phyloP scores from a whole-genome alignment of 331 rosid genomes.

The Stylosanthes scabra region DNA sequence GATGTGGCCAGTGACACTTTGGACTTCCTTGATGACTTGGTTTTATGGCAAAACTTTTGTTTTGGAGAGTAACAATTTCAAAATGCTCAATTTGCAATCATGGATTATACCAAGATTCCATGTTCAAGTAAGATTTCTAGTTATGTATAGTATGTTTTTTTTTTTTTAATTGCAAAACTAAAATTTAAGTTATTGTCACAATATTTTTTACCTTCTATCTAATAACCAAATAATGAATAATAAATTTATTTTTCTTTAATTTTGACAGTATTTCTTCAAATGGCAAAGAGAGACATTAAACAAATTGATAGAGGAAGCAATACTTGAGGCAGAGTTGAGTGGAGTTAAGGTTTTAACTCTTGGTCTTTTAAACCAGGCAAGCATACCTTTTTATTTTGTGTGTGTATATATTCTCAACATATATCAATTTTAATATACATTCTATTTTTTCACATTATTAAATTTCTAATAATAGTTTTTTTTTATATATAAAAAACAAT shows the following conservation, averaged over 20 bases:
- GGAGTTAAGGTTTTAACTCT: conserved; percentile 73
- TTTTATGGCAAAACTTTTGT: conserved; percentile 63
- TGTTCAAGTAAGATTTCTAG: conserved; percentile 46
- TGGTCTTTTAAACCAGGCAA: conserved; percentile 86
- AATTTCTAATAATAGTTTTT: too few species aligned
- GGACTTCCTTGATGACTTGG: conserved; percentile 61
- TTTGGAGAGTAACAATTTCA: conserved; percentile 59
- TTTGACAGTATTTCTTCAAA: conserved; percentile 57
- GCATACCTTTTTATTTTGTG: not conserved
- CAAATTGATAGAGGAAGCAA: conserved; percentile 64
- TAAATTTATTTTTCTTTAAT: not conserved
- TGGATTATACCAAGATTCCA: conserved; percentile 74
- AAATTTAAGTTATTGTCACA: too few species aligned
- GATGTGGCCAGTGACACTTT: conserved; percentile 79
- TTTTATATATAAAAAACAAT: too few species aligned
- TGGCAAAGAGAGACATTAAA: conserved; percentile 58
- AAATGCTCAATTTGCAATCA: conserved; percentile 63
- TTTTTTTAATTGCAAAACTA: not conserved
- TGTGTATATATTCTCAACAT: too few species aligned
- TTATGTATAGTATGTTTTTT: not conserved
- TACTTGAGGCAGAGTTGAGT: conserved; percentile 65
- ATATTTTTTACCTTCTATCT: too few species aligned
- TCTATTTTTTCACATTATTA: too few species aligned
- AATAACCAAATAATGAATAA: not conserved
- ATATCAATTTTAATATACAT: too few species aligned